These are phyloP conservation scores for Crepidotus variabilis DNA, from an alignment of 768 basidiomycete species.

Conservation along the genomic window DNA sequence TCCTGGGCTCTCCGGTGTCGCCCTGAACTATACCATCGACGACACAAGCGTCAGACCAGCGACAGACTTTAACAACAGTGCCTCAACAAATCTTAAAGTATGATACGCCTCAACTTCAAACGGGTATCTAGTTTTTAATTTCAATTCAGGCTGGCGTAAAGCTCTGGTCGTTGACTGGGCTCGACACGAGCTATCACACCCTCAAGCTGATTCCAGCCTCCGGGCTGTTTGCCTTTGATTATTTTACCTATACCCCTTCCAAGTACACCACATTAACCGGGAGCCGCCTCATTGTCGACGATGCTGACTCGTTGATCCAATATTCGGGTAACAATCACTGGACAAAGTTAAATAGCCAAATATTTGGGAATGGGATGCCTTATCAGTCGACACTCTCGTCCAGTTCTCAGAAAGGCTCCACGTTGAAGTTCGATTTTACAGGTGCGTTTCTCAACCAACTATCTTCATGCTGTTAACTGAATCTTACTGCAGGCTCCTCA, in stretches of 20 bases:
- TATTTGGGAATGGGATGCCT: constrained; percentile 5
- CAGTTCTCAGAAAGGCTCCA: constrained; percentile 3
- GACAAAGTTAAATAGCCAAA: constrained; percentile 1
- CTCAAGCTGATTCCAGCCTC: constrained; percentile 4
- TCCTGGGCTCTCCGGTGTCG: neutral
- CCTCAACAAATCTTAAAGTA: neutral
- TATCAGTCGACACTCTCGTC: constrained; percentile 8
- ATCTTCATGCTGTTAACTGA: neutral
- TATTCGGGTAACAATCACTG: constrained; percentile 7
- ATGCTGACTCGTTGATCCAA: constrained; percentile 5
- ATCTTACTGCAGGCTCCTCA: constrained; percentile 6
- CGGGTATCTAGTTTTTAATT: neutral
- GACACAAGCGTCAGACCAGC: constrained; percentile 7
- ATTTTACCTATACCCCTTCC: constrained; percentile 5
- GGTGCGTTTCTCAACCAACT: constrained; percentile 5
- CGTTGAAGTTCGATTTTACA: constrained; percentile 8
- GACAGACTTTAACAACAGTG: neutral
- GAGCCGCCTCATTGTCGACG: constrained; percentile 8
- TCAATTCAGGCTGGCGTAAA: constrained; percentile 7
- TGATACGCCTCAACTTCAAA: neutral
- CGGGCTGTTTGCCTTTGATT: constrained; percentile 9
- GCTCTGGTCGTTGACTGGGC: constrained; percentile 3
- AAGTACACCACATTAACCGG: constrained; percentile 1
- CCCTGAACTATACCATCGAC: constrained; percentile 10
- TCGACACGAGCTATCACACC: constrained; percentile 5